Percentiles rank a stretch among this genome's conserved stretches.
Evolutionary conservation across 2,329 filamentous ascomycete species (phyloP).

Genomic region (Colletotrichum navitas): DNA sequence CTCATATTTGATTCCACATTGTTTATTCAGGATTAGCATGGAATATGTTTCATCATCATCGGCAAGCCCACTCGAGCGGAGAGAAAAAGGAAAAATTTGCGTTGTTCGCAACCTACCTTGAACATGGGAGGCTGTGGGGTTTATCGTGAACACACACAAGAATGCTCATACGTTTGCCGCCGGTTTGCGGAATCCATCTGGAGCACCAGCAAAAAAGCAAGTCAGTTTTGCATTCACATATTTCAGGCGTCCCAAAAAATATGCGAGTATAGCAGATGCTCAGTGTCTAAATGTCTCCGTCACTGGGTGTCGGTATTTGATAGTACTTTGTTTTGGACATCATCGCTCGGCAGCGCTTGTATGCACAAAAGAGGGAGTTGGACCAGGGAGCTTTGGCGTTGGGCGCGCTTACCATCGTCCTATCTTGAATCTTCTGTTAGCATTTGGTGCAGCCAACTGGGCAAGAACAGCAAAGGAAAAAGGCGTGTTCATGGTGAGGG

Average conservation of each 20-base stretch:
- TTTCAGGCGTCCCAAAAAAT: neutral
- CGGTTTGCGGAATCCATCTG: neutral
- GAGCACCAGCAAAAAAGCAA: neutral
- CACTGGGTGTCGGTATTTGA: slow-evolving; percentile 60
- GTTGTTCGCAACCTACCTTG: slow-evolving; percentile 46
- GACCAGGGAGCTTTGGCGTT: neutral
- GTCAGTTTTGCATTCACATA: neutral
- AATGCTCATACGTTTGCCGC: neutral
- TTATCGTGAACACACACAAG: slow-evolving; percentile 6
- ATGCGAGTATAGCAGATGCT: slow-evolving; percentile 33
- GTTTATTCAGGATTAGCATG: slow-evolving; percentile 81
- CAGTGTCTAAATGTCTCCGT: slow-evolving; percentile 53
- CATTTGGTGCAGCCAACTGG: neutral
- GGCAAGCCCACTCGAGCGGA: slow-evolving; percentile 43
- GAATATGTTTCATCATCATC: slow-evolving; percentile 79
- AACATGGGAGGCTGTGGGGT: neutral
- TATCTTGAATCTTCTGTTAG: slow-evolving; percentile 27
- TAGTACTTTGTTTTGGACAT: slow-evolving; percentile 59
- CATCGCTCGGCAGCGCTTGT: slow-evolving; percentile 47
- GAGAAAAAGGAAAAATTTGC: slow-evolving; percentile 43
- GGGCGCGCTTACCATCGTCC: slow-evolving; percentile 20
- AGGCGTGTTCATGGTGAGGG: slow-evolving; percentile 31
- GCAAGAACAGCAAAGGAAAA: neutral
- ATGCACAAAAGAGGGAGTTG: slow-evolving; percentile 25
- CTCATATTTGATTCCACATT: slow-evolving; percentile 77